Conservation (phyloP, 2,329 filamentous ascomycete genomes). For the Dothistroma pini region DNA sequence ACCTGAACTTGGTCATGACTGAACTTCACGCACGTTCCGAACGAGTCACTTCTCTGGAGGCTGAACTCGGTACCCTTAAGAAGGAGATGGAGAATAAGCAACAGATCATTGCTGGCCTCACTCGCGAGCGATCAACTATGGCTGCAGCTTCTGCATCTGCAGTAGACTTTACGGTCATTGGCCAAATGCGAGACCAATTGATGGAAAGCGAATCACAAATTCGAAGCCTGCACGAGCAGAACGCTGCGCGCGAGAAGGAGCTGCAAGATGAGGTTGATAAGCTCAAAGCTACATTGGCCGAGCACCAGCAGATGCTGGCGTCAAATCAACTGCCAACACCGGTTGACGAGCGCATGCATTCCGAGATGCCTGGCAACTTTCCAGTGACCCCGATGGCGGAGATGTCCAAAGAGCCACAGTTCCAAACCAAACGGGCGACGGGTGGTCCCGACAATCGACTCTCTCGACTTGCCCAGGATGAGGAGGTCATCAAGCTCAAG, state of each 20-base stretch:
- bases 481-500: conserved; percentile 63
- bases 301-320: conserved; percentile 25
- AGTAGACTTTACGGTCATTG: conserved; percentile 87
- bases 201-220: conserved; percentile 80
- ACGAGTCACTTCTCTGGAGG: conserved; percentile 83
- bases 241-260: conserved; percentile 71
- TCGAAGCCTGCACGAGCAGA: conserved; percentile 65
- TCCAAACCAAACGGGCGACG: conserved; percentile 25
- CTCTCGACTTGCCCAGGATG: conserved; percentile 26
- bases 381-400: conserved; percentile 36
- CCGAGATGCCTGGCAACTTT: conserved; percentile 39
- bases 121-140: conserved; percentile 86
- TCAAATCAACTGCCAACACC: conserved; percentile 23
- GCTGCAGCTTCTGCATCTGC: conserved; percentile 63
- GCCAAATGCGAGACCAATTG: conserved; percentile 81
- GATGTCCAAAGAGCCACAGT: conserved; percentile 27
- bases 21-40: conserved; percentile 85
- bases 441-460: conserved; percentile 18
- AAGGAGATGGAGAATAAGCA: conserved; percentile 98
- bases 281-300: conserved; percentile 56
- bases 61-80: conserved; percentile 74
- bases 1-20: conserved; percentile 87
- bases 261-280: conserved; percentile 67
- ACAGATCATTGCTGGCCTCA: conserved; percentile 90
- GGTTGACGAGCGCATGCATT: conserved; percentile 16